phyloP scores from a whole-genome alignment of 495 filamentous ascomycete species.

The Saxispiralis lemnorum region DNA sequence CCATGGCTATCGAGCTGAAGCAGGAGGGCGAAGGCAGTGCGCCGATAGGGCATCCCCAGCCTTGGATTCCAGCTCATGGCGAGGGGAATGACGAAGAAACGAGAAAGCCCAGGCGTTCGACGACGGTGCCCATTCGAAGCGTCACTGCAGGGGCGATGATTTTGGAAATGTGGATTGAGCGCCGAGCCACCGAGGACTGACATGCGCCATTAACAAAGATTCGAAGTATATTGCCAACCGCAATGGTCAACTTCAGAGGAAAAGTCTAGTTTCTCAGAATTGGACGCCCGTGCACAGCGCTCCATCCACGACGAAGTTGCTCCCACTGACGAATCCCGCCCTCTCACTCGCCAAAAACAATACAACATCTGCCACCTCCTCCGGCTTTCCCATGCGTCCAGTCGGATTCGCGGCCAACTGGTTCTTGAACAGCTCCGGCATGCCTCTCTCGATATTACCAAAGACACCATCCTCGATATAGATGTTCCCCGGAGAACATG shows the following conservation, averaged over 20 bases:
- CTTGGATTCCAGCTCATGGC: conserved; percentile 46
- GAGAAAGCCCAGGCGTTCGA: conserved; percentile 1
- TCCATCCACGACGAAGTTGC: conserved; percentile 10
- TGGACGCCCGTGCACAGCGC: conserved; percentile 11
- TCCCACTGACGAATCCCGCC: conserved; percentile 8
- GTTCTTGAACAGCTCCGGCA: conserved; percentile 10
- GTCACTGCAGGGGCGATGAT: conserved; percentile 47
- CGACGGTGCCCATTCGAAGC: conserved; percentile 36
- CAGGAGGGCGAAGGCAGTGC: conserved; percentile 41
- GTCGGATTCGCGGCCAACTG: conserved; percentile 13
- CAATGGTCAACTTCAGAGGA: no score
- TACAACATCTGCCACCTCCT: conserved; percentile 15
- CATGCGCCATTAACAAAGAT: no score
- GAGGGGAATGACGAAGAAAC: conserved; percentile 12
- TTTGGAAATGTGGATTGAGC: conserved; percentile 54
- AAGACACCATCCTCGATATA: conserved; percentile 13
- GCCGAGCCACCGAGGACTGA: no score
- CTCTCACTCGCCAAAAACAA: conserved; percentile 11
- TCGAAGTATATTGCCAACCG: no score
- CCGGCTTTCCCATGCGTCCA: conserved; percentile 14
- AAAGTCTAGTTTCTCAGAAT: conserved; percentile 5
- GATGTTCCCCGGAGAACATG: conserved; percentile 11
- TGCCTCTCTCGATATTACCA: conserved; percentile 2
- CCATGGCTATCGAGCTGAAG: conserved; percentile 67
- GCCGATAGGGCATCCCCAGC: conserved; percentile 58